Conservation (phyloP, 1,139 yeast genomes). For the Kurtzmaniella quercitrusa region DNA sequence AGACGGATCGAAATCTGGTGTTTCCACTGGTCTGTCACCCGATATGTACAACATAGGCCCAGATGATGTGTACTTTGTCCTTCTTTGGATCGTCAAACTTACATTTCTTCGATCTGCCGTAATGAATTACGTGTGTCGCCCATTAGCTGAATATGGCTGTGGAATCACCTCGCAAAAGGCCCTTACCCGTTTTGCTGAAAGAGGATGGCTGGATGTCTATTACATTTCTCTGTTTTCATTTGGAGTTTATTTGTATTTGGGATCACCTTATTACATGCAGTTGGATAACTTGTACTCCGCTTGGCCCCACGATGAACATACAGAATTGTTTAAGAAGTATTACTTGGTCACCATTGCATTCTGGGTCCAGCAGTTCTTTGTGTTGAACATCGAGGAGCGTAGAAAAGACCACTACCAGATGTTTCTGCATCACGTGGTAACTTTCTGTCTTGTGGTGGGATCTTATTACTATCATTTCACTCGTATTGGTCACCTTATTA, state of each 20-base stretch:
- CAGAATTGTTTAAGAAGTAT: conserved; percentile 56
- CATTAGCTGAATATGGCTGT: conserved; percentile 46
- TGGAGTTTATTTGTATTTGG: conserved; percentile 56
- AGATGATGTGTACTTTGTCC: conserved; percentile 54
- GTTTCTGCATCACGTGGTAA: conserved; percentile 85
- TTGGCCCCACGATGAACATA: conserved; percentile 70
- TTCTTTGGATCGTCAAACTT: conserved; percentile 52
- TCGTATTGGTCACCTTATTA: conserved; percentile 74
- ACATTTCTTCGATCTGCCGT: conserved; percentile 57
- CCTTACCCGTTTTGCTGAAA: conserved; percentile 74
- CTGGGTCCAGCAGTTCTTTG: conserved; percentile 81
- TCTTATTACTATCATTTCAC: conserved; percentile 72
- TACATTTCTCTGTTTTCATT: conserved; percentile 51
- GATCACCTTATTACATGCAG: conserved; percentile 58
- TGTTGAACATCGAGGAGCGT: conserved; percentile 68
- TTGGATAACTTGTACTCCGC: conserved; percentile 58
- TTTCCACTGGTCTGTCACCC: conserved; percentile 5
- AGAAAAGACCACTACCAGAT: conserved; percentile 84
- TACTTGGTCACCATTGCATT: conserved; percentile 69
- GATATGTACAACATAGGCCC: conserved; percentile 44
- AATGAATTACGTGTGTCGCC: conserved; percentile 57
- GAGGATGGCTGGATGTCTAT: conserved; percentile 75
- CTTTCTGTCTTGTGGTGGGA: conserved; percentile 63
- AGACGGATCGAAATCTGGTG: not conserved
- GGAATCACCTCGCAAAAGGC: conserved; percentile 50